Base-by-base conservation (phyloP, 345 rosid genomes). In the Sapria himalayana region DNA sequence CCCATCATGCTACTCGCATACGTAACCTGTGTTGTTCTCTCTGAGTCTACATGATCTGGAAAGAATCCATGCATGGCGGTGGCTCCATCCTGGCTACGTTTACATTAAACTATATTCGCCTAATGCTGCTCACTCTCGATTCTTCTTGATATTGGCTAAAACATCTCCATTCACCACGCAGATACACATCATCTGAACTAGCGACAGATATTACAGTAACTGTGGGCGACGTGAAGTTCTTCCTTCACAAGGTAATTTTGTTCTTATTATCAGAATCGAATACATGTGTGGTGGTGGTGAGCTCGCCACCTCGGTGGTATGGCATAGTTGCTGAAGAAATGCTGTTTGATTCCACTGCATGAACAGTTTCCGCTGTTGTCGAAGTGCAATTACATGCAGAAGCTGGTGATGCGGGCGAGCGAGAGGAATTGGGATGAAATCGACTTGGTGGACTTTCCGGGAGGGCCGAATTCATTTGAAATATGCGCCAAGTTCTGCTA, bases 401-500 rank as follows among this genome's bases (percentile, higher is more conserved):
- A 65, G 43, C 61, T 85, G 9, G 68, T 75, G 42, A 50, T 24
- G 37, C 43, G 67, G 21, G 81, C 67, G 16, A 46, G 39, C 10
- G 85, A 73, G 39, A 84, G 73, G 25, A 58, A 51, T 22, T 67
- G 62, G 4, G 63, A 75, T 39, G 92, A 73, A 56, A 71, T 78
- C 27, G 49, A 45, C 39, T 51, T 78, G 22, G 48, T 29, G 33
- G 85, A 73, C 62, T 70, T 85, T 37, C 94, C 97, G 3, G 97
- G 97, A 37, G 92, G 97, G 19, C 62, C 74, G 9, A 70, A 73
- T 58, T 77, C 97, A 31, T 85, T 85, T 44, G 97, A 85, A 59
- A 75, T 78, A 37, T 85, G 97, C 66, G 89, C 92, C 1, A 85
- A 85, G 57, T 85, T 81, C 62, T 85, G 96, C 69, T 85, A 85